phyloP scores from a whole-genome alignment of 1,139 yeast genomes.

The Geotrichum carabidarum region DNA sequence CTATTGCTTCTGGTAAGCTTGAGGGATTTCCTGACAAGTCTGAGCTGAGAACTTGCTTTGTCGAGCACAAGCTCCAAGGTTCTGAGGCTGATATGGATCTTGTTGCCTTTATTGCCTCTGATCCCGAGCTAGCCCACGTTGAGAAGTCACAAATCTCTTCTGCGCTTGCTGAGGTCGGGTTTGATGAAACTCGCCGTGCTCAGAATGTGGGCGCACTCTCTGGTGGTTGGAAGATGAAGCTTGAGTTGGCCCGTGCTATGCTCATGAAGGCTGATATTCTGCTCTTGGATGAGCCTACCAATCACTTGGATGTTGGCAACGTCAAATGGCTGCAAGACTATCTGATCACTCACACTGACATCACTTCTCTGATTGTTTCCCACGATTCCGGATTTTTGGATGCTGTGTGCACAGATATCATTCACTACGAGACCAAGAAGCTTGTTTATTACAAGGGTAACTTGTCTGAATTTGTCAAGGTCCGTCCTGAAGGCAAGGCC shows the following conservation, averaged over 20 bases:
- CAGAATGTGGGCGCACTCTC: conserved; percentile 92
- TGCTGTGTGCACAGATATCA: conserved; percentile 91
- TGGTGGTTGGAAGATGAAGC: conserved; percentile 94
- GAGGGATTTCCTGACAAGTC: conserved; percentile 96
- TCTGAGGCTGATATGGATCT: conserved; percentile 88
- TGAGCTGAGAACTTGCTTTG: conserved; percentile 87
- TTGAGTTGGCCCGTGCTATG: conserved; percentile 97
- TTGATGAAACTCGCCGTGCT: conserved; percentile 78
- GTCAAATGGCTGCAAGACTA: conserved; percentile 93
- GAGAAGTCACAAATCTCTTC: conserved; percentile 63
- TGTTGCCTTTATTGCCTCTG: conserved; percentile 83
- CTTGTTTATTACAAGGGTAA: conserved; percentile 95
- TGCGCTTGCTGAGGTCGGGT: conserved; percentile 82
- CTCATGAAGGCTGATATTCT: conserved; percentile 94
- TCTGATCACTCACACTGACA: conserved; percentile 66
- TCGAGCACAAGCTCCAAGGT: conserved; percentile 94
- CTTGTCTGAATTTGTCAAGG: conserved; percentile 83
- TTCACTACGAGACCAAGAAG: conserved; percentile 93
- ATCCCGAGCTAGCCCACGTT: conserved; percentile 66
- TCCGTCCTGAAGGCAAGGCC: conserved; percentile 92
- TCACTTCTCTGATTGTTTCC: conserved; percentile 93
- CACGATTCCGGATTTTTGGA: conserved; percentile 97
- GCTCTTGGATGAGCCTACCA: conserved; percentile 76
- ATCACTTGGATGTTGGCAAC: conserved; percentile 91
- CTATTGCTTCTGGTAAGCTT: conserved; percentile 92